Percentiles rank a stretch among this genome's conserved stretches.
Conservation (phyloP, 345 rosid genomes). For the Camelina laxa region DNA sequence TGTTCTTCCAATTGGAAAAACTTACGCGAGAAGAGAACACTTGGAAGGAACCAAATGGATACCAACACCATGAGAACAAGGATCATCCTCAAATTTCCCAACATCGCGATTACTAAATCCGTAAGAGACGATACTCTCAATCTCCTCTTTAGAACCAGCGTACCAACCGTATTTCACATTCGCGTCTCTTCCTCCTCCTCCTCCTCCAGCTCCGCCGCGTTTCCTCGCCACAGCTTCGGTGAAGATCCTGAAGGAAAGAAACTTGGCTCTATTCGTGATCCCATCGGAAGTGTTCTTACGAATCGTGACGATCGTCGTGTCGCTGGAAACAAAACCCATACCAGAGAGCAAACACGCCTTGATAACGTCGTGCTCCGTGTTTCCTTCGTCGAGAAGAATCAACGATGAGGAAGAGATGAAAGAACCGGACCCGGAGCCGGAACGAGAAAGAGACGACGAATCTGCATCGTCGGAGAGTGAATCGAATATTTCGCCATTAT, state of each 20-base stretch:
- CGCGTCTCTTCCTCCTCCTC: no score
- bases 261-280: slow-evolving; percentile 46
- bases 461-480: slow-evolving; percentile 28
- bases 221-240: slow-evolving; percentile 49
- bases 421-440: neutral
- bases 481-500: slow-evolving; percentile 39
- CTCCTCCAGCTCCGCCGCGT: slow-evolving; percentile 49
- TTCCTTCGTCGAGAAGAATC: slow-evolving; percentile 44
- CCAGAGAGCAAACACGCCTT: slow-evolving; percentile 40
- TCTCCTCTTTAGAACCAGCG: slow-evolving; percentile 50
- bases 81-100: neutral
- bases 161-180: slow-evolving; percentile 53
- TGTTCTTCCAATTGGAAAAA: no score
- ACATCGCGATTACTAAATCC: slow-evolving; percentile 47
- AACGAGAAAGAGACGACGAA: slow-evolving; percentile 3
- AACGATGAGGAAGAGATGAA: neutral
- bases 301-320: slow-evolving; percentile 45
- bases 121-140: slow-evolving; percentile 37
- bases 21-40: slow-evolving; percentile 47
- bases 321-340: slow-evolving; percentile 35
- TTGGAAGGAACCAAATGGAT: slow-evolving; percentile 46
- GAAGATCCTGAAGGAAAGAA: slow-evolving; percentile 40
- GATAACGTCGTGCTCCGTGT: slow-evolving; percentile 24
- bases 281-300: slow-evolving; percentile 44
- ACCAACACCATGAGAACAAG: slow-evolving; percentile 39